These are phyloP conservation scores for Coelastrella sp. DNA, from an alignment of 139 green algal species.

Conservation along the genomic window DNA sequence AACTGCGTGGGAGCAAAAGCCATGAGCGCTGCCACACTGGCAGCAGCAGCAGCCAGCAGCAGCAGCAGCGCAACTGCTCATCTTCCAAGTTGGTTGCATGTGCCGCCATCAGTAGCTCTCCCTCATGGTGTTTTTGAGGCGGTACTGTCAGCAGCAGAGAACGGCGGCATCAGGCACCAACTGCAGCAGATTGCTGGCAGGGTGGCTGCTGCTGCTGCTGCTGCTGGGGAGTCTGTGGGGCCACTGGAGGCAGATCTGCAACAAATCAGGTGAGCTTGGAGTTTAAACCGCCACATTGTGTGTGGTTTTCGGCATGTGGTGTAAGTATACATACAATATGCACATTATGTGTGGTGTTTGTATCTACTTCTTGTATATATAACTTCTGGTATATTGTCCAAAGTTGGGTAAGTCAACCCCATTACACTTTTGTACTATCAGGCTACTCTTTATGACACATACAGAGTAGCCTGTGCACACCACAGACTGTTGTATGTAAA, in stretches of 20 bases:
- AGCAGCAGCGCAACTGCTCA: background rate
- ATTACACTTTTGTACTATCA: too few relatives aligned
- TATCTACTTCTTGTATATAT: too few relatives aligned
- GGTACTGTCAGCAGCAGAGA: constrained; percentile 12
- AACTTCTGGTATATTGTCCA: too few relatives aligned
- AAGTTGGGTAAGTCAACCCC: too few relatives aligned
- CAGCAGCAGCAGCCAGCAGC: constrained; percentile 22
- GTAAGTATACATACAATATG: too few relatives aligned
- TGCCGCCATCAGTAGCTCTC: constrained; percentile 48
- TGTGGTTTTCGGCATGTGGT: too few relatives aligned
- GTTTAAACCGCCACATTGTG: background rate
- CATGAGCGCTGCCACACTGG: background rate
- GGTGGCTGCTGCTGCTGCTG: constrained; percentile 17
- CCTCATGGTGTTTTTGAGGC: constrained; percentile 42
- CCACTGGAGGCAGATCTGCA: constrained; percentile 7
- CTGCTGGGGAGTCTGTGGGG: background rate
- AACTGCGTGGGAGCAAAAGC: constrained; percentile 8
- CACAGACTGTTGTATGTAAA: too few relatives aligned
- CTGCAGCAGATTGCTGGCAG: constrained; percentile 22
- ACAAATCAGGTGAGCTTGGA: background rate
- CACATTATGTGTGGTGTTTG: too few relatives aligned
- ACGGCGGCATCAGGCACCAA: background rate
- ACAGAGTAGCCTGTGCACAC: too few relatives aligned
- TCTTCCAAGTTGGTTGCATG: constrained; percentile 56
- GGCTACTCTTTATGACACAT: too few relatives aligned